Percentiles rank a stretch among this genome's conserved stretches.
Conservation (phyloP, 2,329 filamentous ascomycete species). For the Trichophyton mentagrophytes region DNA sequence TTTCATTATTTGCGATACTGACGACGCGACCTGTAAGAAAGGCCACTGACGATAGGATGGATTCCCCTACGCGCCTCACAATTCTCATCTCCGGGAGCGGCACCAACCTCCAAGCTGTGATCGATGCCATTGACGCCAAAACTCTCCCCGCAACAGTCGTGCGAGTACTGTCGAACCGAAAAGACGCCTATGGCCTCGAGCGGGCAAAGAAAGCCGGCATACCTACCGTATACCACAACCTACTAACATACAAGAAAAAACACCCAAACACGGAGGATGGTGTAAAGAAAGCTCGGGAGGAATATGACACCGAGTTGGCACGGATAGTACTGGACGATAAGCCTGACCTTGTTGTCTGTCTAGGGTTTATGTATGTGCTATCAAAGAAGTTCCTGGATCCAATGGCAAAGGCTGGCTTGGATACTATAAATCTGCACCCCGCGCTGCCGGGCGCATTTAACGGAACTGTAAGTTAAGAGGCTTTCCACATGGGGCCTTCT, state of each 20-base stretch:
- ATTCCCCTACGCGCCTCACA: conserved; percentile 41
- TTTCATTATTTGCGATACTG: no score
- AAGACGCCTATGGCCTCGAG: conserved; percentile 51
- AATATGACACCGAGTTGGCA: conserved; percentile 66
- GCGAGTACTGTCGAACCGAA: conserved; percentile 54
- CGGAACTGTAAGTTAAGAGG: background rate
- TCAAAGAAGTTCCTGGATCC: conserved; percentile 57
- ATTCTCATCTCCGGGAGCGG: conserved; percentile 63
- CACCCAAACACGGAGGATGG: conserved; percentile 54
- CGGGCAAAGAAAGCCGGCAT: conserved; percentile 50
- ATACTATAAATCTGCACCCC: conserved; percentile 74
- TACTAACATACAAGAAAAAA: conserved; percentile 39
- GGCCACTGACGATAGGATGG: background rate
- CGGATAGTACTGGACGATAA: conserved; percentile 49
- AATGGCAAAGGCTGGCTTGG: conserved; percentile 47
- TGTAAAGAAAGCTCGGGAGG: conserved; percentile 42
- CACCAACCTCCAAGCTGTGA: conserved; percentile 67
- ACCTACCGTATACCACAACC: conserved; percentile 68
- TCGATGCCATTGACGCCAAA: conserved; percentile 43
- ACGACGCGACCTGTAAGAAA: background rate
- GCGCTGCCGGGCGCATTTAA: conserved; percentile 45
- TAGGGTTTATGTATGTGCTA: conserved; percentile 81
- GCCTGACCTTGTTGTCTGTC: conserved; percentile 66
- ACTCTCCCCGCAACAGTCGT: conserved; percentile 43
- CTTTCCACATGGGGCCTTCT: background rate